Evolutionary conservation across 2,329 filamentous ascomycete genomes (phyloP), one percentile per base, ranked within the genome.

Genomic region (Waltergamsia citrina): DNA sequence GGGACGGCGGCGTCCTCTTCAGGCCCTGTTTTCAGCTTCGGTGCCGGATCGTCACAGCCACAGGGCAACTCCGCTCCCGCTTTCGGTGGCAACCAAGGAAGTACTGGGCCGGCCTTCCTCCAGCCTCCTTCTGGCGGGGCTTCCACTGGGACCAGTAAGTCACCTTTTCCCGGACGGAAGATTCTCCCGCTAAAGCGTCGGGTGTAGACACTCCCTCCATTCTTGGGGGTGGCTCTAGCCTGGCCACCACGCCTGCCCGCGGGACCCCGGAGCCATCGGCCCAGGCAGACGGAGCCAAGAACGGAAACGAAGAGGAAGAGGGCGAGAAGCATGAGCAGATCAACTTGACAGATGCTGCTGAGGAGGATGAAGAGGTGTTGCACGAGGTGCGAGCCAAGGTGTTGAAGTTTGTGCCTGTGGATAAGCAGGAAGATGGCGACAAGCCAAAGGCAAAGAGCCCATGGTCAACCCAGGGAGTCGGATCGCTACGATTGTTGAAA

Each of bases 361-460:
- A 88, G 52, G 78, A 83, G 51, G 71, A 85, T 37, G 85, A 92
- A 53, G 69, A 75, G 21, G 63, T 78, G 24, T 53, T 87, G 15
- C 71, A 82, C 52, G 80, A 90, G 50, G 69, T 81, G 11, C 74
- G 78, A 17, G 77, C 79, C 29, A 85, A 85, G 54, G 80, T 75
- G 10, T 59, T 80, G 41, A 80, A 81, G 52, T 74, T 76, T 45
- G 58, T 67, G 26, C 57, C 63, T 11, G 59, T 63, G 7, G 56
- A 58, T 6, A 67, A 68, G 11, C 63, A 66, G n/a, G 61, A 63
- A 18, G 52, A 47, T 4, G 60, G 56, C 26, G 60, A 57, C 33
- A 60, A 60, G 50, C 45, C 52, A 32, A 68, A 67, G 46, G 59
- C 57, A n/a, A 65, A 69, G 47, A 72, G 63, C 34, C 65, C 69